Conservation (phyloP, 768 basidiomycete genomes). For the Grammothele lineata region DNA sequence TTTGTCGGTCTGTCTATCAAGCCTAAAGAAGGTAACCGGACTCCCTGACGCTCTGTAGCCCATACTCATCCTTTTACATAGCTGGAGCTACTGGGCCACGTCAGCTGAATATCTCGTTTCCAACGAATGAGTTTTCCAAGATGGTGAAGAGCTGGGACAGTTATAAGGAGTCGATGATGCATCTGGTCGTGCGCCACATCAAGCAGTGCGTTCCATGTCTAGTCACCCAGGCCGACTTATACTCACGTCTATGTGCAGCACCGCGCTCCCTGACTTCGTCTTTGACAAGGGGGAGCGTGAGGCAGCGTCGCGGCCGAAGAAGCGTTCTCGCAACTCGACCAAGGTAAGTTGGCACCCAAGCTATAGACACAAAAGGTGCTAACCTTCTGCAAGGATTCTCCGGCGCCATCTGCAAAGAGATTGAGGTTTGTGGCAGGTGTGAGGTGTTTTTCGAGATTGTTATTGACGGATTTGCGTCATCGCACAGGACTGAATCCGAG, state of each 20-base stretch:
- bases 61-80: constrained; percentile 27
- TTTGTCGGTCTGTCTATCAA: constrained; percentile 96
- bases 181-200: constrained; percentile 88
- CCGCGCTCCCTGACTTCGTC: constrained; percentile 74
- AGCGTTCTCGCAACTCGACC: constrained; percentile 52
- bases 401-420: constrained; percentile 11
- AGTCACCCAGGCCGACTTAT: too few relatives aligned
- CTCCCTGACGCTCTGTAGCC: constrained; percentile 24
- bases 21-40: constrained; percentile 70
- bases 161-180: constrained; percentile 89
- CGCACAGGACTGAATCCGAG: constrained; percentile 1
- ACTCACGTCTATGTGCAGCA: too few relatives aligned
- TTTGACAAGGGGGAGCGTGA: constrained; percentile 81
- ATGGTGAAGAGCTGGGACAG: constrained; percentile 94
- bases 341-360: too few relatives aligned
- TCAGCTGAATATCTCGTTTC: constrained; percentile 93
- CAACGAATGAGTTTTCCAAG: constrained; percentile 91
- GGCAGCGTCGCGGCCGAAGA: constrained; percentile 64
- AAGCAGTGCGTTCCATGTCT: constrained; percentile 62
- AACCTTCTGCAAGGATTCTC: constrained; percentile 7
- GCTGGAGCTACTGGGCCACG: constrained; percentile 75
- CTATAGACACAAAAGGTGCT: too few relatives aligned
- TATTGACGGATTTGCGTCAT: not conserved
- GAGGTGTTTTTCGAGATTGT: not conserved
- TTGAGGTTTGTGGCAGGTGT: constrained; percentile 3